Evolutionary conservation across 495 filamentous ascomycete species (phyloP).

Genomic region (Aspergillus kassunensis): DNA sequence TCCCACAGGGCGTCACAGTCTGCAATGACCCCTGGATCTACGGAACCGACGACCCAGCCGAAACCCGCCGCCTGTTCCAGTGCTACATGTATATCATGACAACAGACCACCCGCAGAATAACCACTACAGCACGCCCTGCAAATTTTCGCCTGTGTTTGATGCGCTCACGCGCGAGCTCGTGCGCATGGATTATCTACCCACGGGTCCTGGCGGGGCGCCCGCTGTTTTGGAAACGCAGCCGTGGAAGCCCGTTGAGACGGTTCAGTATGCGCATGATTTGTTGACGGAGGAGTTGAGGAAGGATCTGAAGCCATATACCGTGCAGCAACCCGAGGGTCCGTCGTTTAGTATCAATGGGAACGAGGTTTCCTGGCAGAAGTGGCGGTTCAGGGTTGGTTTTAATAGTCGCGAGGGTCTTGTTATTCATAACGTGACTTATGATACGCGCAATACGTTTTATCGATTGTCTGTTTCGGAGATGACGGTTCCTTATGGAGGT

Average conservation of each 20-base stretch:
- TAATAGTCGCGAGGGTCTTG: slow-evolving; percentile 61
- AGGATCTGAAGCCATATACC: slow-evolving; percentile 71
- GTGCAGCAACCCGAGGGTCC: slow-evolving; percentile 75
- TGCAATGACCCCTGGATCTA: slow-evolving; percentile 48
- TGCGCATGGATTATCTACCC: slow-evolving; percentile 49
- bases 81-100: slow-evolving; percentile 44
- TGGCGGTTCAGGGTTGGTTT: slow-evolving; percentile 66
- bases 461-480: slow-evolving; percentile 70
- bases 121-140: slow-evolving; percentile 77
- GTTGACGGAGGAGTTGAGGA: slow-evolving; percentile 36
- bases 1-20: slow-evolving; percentile 36
- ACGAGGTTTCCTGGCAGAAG: slow-evolving; percentile 58
- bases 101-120: slow-evolving; percentile 43
- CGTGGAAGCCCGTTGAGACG: slow-evolving; percentile 49
- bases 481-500: slow-evolving; percentile 64
- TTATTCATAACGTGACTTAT: slow-evolving; percentile 63
- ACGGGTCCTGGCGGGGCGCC: slow-evolving; percentile 25
- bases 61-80: slow-evolving; percentile 39
- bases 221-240: slow-evolving; percentile 31
- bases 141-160: slow-evolving; percentile 75
- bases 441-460: slow-evolving; percentile 69
- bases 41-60: slow-evolving; percentile 34
- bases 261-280: slow-evolving; percentile 48
- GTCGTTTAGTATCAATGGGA: slow-evolving; percentile 53
- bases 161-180: slow-evolving; percentile 58